Percentiles rank a stretch among this genome's conserved stretches.
phyloP scores from a whole-genome alignment of 345 rosid genomes.

The Pugionium cornutum region DNA sequence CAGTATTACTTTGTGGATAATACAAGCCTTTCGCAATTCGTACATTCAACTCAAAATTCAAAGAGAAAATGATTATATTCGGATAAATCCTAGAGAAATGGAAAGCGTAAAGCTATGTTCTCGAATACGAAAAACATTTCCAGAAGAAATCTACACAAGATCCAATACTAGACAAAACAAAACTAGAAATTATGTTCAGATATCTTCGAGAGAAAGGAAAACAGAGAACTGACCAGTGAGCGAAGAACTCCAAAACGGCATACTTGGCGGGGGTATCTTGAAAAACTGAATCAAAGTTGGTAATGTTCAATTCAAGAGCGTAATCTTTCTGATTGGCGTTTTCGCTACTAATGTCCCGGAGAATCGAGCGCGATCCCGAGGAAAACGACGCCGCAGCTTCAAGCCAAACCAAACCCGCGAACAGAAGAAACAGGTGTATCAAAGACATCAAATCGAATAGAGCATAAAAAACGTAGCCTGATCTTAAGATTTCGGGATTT shows the following conservation, averaged over 20 bases:
- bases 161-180: background rate
- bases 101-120: slow-evolving; percentile 3
- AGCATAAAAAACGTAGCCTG: background rate
- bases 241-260: slow-evolving; percentile 89
- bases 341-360: slow-evolving; percentile 49
- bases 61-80: no score
- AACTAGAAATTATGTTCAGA: background rate
- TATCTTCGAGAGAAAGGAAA: background rate
- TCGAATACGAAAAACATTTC: background rate
- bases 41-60: background rate
- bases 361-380: slow-evolving; percentile 73
- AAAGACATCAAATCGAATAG: slow-evolving; percentile 51
- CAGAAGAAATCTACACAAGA: slow-evolving; percentile 1
- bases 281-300: slow-evolving; percentile 69
- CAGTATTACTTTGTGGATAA: slow-evolving; percentile 14
- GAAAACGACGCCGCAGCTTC: slow-evolving; percentile 47
- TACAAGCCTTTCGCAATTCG: slow-evolving; percentile 4
- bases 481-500: no score
- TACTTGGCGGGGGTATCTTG: slow-evolving; percentile 62
- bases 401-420: slow-evolving; percentile 41
- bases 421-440: slow-evolving; percentile 42
- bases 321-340: slow-evolving; percentile 45
- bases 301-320: slow-evolving; percentile 69
- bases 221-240: slow-evolving; percentile 62
- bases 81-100: background rate